A percentile compares a stretch with the other conserved stretches of the same genome.
Conservation (phyloP, 2,329 filamentous ascomycete genomes). For the Sporothrix pallida region DNA sequence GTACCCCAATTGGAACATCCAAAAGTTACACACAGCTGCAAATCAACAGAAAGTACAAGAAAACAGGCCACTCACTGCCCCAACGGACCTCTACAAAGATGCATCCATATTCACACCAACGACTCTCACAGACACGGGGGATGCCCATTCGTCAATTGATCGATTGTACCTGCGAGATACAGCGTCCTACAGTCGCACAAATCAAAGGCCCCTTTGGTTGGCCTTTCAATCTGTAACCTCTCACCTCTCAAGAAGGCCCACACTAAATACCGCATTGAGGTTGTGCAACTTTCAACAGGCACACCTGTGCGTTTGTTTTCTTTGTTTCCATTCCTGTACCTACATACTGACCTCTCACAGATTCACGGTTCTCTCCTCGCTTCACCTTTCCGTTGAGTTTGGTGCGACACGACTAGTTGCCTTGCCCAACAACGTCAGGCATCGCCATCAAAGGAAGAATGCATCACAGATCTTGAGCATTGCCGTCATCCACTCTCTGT, state of each 20-base stretch:
- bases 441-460: not conserved
- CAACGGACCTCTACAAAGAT: not conserved
- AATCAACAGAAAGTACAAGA: not conserved
- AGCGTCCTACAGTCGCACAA: not conserved
- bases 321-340: not conserved
- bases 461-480: not conserved
- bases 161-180: conserved; percentile 24
- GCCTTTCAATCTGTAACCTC: conserved; percentile 2
- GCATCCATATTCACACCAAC: too few species aligned
- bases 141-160: not conserved
- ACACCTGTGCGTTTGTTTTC: not conserved
- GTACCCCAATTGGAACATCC: not conserved
- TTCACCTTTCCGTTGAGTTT: not conserved
- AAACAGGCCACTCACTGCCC: not conserved
- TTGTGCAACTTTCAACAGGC: conserved; percentile 6
- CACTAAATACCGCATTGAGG: not conserved
- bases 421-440: not conserved
- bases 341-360: not conserved
- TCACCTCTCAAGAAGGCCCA: not conserved
- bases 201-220: not conserved
- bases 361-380: not conserved
- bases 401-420: not conserved
- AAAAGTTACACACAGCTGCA: too few species aligned
- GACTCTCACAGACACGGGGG: too few species aligned
- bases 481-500: not conserved